These are phyloP conservation scores for Triangularia setosa DNA, from an alignment of 2,329 filamentous ascomycete genomes.

Conservation along the genomic window DNA sequence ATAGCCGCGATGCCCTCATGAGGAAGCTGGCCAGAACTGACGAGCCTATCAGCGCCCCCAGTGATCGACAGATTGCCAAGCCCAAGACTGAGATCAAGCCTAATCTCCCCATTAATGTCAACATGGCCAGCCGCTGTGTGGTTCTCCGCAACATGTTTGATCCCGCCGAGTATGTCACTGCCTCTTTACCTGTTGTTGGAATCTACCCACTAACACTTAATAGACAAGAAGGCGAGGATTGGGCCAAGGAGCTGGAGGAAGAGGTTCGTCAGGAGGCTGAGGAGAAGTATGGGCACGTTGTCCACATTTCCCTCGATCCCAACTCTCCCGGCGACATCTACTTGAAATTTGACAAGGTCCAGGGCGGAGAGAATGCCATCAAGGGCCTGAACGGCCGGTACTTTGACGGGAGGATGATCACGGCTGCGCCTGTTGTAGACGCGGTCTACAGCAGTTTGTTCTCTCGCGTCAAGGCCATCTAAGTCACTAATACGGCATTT, in stretches of 20 bases:
- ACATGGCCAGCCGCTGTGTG: conserved; percentile 89
- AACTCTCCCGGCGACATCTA: conserved; percentile 96
- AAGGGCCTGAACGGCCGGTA: conserved; percentile 95
- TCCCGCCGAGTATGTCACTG: conserved; percentile 70
- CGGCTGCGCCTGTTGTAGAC: conserved; percentile 92
- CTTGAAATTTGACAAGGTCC: conserved; percentile 94
- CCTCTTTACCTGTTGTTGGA: neutral
- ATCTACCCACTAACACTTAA: conserved; percentile 32
- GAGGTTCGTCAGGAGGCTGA: conserved; percentile 92
- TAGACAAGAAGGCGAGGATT: conserved; percentile 80
- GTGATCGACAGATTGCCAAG: conserved; percentile 68
- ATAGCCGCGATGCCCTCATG: conserved; percentile 98
- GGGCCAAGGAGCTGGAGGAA: conserved; percentile 91
- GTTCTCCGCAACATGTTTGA: conserved; percentile 96
- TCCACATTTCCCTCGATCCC: conserved; percentile 92
- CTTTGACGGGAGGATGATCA: conserved; percentile 90
- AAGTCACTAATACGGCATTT: conserved; percentile 54
- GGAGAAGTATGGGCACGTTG: conserved; percentile 92
- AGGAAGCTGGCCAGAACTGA: conserved; percentile 95
- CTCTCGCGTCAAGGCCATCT: conserved; percentile 79
- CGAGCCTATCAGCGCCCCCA: conserved; percentile 61
- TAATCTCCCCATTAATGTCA: conserved; percentile 72
- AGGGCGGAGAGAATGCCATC: conserved; percentile 95
- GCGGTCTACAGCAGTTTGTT: conserved; percentile 98
- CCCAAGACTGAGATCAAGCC: conserved; percentile 76